Percentiles rank a stretch among this genome's conserved stretches.
phyloP scores from a whole-genome alignment of 805 yeast species.

The Zygoascus ofunaensis region DNA sequence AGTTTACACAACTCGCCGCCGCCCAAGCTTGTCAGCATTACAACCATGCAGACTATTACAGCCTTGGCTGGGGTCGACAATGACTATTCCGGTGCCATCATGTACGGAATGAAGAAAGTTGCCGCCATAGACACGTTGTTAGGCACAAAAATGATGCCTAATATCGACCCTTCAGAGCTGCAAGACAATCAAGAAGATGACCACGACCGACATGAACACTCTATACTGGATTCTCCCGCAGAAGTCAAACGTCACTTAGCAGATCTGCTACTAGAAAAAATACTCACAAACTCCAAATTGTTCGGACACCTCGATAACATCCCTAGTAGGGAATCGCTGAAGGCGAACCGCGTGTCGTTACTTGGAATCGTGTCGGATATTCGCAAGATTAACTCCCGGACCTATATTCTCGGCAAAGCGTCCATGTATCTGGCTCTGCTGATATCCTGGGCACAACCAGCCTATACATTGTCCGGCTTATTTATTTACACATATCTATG shows the following conservation, averaged over 20 bases:
- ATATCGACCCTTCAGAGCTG: not conserved
- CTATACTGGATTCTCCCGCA: no score
- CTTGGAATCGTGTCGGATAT: slow-evolving; percentile 43
- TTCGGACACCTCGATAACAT: not conserved
- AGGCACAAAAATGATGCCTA: not conserved
- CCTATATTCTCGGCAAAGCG: not conserved
- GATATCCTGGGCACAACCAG: slow-evolving; percentile 67
- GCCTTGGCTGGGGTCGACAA: no score
- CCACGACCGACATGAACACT: no score
- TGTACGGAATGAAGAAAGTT: not conserved
- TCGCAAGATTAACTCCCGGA: slow-evolving; percentile 1
- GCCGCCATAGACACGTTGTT: not conserved
- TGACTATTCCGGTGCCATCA: not conserved
- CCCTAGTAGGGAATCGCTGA: slow-evolving; percentile 9
- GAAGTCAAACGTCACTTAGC: slow-evolving; percentile 1
- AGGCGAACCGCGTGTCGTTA: slow-evolving; percentile 49
- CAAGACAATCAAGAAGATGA: not conserved
- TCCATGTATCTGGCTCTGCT: slow-evolving; percentile 46
- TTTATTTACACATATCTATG: slow-evolving; percentile 58
- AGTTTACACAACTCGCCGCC: no score
- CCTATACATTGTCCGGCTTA: slow-evolving; percentile 53
- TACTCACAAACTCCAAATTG: not conserved
- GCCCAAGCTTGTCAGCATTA: no score
- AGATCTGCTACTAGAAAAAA: slow-evolving; percentile 2
- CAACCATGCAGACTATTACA: no score